Evolutionary conservation across 2,329 filamentous ascomycete genomes (phyloP).

Genomic region (Neofusicoccum sp.): DNA sequence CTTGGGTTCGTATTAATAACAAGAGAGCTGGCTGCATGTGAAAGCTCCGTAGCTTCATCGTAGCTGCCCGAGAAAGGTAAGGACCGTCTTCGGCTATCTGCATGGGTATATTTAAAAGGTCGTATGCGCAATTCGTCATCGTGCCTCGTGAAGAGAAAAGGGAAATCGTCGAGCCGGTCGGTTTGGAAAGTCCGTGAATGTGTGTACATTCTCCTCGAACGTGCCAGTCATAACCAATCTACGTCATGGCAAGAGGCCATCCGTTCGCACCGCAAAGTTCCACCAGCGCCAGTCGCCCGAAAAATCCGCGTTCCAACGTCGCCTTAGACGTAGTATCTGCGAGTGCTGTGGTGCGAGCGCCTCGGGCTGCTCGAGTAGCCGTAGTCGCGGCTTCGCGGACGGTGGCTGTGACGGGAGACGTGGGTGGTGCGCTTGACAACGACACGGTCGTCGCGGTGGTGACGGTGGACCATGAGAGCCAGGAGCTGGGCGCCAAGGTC

Average conservation of each 20-base stretch:
- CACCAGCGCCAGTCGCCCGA: constrained; percentile 1
- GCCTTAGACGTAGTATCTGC: constrained; percentile 34
- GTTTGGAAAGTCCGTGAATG: background rate
- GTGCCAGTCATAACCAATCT: background rate
- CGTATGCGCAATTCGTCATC: constrained; percentile 7
- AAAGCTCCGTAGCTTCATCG: constrained; percentile 2
- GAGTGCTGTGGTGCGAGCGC: constrained; percentile 41
- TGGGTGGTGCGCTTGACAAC: constrained; percentile 56
- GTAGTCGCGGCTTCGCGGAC: constrained; percentile 22
- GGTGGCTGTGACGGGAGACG: constrained; percentile 42
- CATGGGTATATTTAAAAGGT: constrained; percentile 19
- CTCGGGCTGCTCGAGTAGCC: constrained; percentile 38
- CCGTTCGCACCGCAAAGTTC: constrained; percentile 1
- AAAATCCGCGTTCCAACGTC: background rate
- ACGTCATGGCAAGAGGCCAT: background rate
- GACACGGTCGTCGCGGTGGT: constrained; percentile 53
- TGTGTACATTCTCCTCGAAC: constrained; percentile 4
- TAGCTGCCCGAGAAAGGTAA: constrained; percentile 3
- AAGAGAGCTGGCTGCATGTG: constrained; percentile 4
- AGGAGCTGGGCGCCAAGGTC: constrained; percentile 47
- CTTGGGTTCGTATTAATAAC: background rate
- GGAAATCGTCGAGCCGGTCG: background rate
- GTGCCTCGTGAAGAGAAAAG: constrained; percentile 5
- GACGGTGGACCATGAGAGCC: constrained; percentile 61
- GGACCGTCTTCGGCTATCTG: constrained; percentile 9